A percentile compares a stretch with the other conserved stretches of the same genome.
Evolutionary conservation across 352 stramenopile genomes (phyloP).

Genomic region (Globisporangium irregulare): DNA sequence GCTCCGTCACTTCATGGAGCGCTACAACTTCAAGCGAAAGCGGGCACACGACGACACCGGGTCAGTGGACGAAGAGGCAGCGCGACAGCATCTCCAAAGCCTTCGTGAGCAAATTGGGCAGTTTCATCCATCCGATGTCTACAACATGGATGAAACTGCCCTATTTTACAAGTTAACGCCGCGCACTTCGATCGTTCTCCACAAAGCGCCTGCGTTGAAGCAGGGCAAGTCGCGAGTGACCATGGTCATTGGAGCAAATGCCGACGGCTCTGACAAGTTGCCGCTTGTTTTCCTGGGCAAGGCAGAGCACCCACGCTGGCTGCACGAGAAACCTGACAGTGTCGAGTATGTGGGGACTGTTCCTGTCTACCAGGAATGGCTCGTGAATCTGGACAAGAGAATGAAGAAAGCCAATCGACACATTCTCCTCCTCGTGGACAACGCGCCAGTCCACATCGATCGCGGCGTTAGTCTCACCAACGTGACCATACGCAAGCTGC

Average conservation of each 20-base stretch:
- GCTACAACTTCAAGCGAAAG: background rate
- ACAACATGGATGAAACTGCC: conserved; percentile 2
- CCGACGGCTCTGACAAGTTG: background rate
- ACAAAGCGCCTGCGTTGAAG: background rate
- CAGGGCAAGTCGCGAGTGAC: background rate
- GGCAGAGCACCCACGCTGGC: background rate
- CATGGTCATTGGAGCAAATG: background rate
- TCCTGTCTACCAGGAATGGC: background rate
- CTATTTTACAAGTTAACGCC: background rate
- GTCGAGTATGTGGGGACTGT: background rate
- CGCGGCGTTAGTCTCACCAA: background rate
- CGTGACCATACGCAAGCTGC: background rate
- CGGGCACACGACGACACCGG: background rate
- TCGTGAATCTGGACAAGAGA: background rate
- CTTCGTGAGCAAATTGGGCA: background rate
- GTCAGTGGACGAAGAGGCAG: background rate
- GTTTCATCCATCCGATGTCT: background rate
- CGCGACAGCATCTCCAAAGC: background rate
- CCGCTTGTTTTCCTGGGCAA: conserved; percentile 6
- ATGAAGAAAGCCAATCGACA: background rate
- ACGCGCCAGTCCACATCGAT: background rate
- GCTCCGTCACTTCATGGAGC: background rate
- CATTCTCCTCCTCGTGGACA: background rate
- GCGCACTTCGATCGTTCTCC: background rate
- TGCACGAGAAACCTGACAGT: background rate